Evolutionary conservation across 2,329 filamentous ascomycete species (phyloP), one percentile per base, ranked within the genome.

Genomic region (Penicillium corylophilum): DNA sequence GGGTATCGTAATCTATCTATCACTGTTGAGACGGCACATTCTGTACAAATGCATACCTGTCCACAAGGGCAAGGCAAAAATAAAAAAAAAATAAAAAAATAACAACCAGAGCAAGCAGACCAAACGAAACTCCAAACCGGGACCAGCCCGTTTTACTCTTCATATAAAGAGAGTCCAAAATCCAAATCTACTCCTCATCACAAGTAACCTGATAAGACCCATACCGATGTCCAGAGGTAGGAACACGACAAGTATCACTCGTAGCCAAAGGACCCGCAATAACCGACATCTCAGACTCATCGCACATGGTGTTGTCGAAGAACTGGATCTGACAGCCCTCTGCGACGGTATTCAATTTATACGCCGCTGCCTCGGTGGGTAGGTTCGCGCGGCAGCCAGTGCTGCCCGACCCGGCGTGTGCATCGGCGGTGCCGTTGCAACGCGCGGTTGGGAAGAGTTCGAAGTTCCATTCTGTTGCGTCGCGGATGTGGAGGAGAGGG

Each of bases 251-350:
- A 6, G 31, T 42, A 10, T 54, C 54, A 5, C 48, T 42, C 26
- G 43, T 39, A 13, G 35, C 51, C 31, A 53, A 44, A 10, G 56
- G 50, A 5, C 52, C 56, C 2, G 58, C 51, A 16, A 61, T 16
- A 20, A 57, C 58, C 10, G 51, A 55, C n/a, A 52, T 47, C 40
- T 61, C 58, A 28, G 38, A 45, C 36, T 38, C 33, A n/a, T 63
- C 61, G 50, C 61, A 63, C 61, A 63, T 63, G 13, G 61, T 63
- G 42, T 63, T 63, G 23, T 63, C 60, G 28, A 54, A 63, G 31
- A 62, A 61, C 28, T 61, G 48, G 42, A 63, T 56, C 20, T 46
- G 56, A 29, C 61, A 63, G n/a, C 58, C 58, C 1, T 54, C 53
- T 6, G 54, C 46, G 16, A 63, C 26, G 2, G 44, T 33, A 46